A percentile compares a stretch with the other conserved stretches of the same genome.
These are phyloP conservation scores for Picea abies DNA, from an alignment of 83 land plant genomes.

Conservation along the genomic window DNA sequence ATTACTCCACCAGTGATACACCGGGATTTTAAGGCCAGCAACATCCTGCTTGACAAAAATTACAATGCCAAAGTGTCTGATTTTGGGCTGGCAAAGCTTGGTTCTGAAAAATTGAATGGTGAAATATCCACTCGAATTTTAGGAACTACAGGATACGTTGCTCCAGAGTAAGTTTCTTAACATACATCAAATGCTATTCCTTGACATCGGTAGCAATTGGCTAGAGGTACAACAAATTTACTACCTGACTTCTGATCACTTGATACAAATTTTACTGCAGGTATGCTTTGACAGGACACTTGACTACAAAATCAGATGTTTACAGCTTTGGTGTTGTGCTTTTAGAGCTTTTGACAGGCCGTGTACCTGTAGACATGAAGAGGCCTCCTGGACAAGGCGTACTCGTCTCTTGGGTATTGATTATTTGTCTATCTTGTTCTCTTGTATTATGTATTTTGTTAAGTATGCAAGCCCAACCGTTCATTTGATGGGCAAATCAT, in stretches of 20 bases:
- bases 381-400: slow-evolving; percentile 75
- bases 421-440: background rate
- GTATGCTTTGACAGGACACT: slow-evolving; percentile 77
- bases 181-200: background rate
- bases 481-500: too few species aligned
- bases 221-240: background rate
- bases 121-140: slow-evolving; percentile 59
- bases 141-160: slow-evolving; percentile 80
- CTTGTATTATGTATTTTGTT: background rate
- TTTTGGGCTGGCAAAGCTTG: slow-evolving; percentile 78
- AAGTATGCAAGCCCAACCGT: background rate
- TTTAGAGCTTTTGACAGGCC: slow-evolving; percentile 72
- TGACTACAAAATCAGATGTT: slow-evolving; percentile 84
- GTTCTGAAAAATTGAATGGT: slow-evolving; percentile 77
- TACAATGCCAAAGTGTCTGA: slow-evolving; percentile 77
- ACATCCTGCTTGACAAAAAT: slow-evolving; percentile 67
- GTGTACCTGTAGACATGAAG: slow-evolving; percentile 66
- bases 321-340: slow-evolving; percentile 79
- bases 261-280: slow-evolving; percentile 24
- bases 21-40: slow-evolving; percentile 76
- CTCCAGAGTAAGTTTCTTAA: slow-evolving; percentile 74
- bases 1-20: slow-evolving; percentile 63
- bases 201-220: background rate
- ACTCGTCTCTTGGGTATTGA: slow-evolving; percentile 70
- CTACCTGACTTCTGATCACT: background rate